Evolutionary conservation across 2,329 filamentous ascomycete genomes (phyloP).

Genomic region (Aspergillus amoenus): DNA sequence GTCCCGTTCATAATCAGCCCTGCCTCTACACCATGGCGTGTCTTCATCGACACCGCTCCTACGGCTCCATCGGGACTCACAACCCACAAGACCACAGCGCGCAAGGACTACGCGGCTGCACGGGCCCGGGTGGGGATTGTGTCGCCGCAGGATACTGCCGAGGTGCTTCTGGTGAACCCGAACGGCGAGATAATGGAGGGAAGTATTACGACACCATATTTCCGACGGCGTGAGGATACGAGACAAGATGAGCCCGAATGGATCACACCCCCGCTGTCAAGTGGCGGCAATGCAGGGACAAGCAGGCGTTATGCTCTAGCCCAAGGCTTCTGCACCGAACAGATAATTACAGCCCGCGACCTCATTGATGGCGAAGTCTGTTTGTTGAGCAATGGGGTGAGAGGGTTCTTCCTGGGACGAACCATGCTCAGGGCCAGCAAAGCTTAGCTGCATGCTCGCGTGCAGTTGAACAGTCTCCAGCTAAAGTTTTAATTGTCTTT

Average conservation of each 20-base stretch:
- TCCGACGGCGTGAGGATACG: constrained; percentile 52
- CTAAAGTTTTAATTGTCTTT: neutral
- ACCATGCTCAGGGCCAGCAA: constrained; percentile 19
- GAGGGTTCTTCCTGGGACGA: constrained; percentile 65
- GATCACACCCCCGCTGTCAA: constrained; percentile 76
- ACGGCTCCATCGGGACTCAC: constrained; percentile 66
- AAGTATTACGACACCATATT: constrained; percentile 77
- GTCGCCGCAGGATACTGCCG: constrained; percentile 49
- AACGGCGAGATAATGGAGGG: constrained; percentile 77
- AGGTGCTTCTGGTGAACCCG: constrained; percentile 73
- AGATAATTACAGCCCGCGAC: constrained; percentile 58
- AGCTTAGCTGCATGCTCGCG: neutral
- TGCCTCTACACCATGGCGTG: constrained; percentile 40
- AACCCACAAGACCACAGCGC: constrained; percentile 78
- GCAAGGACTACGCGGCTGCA: constrained; percentile 70
- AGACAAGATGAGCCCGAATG: constrained; percentile 54
- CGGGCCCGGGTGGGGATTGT: constrained; percentile 60
- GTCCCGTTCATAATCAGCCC: constrained; percentile 21
- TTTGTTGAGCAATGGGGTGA: constrained; percentile 85
- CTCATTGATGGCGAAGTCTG: constrained; percentile 72
- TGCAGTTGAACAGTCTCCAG: neutral
- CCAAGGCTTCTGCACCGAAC: constrained; percentile 65
- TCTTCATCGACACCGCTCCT: constrained; percentile 53
- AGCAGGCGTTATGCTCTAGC: constrained; percentile 81
- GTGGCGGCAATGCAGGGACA: constrained; percentile 80